Base-by-base conservation (phyloP, 2,329 filamentous ascomycete genomes). In the Blastomyces percursus region DNA sequence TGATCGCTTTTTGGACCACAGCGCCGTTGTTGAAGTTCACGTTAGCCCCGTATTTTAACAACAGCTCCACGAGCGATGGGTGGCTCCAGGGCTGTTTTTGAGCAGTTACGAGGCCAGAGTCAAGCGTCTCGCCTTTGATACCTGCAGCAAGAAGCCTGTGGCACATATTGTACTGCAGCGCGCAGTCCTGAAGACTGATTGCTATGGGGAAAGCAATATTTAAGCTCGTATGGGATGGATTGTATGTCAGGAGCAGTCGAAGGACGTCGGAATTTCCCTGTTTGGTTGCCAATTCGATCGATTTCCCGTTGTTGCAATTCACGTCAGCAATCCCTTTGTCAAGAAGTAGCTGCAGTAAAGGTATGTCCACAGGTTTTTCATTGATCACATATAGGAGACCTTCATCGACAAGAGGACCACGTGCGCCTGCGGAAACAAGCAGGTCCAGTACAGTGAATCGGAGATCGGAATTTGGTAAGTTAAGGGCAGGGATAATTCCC, bases 251-350 rank as follows among this genome's bases (percentile, higher is more conserved):
- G 19, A 67, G 61, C 14, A 66, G 24, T 19, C 62, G 61, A 6
- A 67, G 52, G 6, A 67, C 51, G 7, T 65, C 56, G 3, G 40
- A 35, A 27, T 66, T 55, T n/a, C 59, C 56, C 21, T 52, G 63
- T 27, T 57, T 61, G 21, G 65, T 61, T 16, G 65, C 65, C 32
- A 60, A 30, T 40, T 65, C 60, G 27, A 67, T 48, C 8, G 62
- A 38, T 14, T 60, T 61, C 19, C 66, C 66, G 27, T 60, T 61
- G 24, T 64, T 59, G 32, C 32, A 24, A 50, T 67, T 66, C 11
- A 66, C 63, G 52, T 67, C 60, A 55, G 64, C 65, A 19, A 62
- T 59, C 2, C 66, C 66, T 50, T 66, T 66, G 21, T 67, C 62
- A 11, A 66, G 60, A 14, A 67, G 61, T 11, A 66, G 24, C 12